These are phyloP conservation scores for Sclerospora graminicola DNA, from an alignment of 352 stramenopile species.

Conservation along the genomic window DNA sequence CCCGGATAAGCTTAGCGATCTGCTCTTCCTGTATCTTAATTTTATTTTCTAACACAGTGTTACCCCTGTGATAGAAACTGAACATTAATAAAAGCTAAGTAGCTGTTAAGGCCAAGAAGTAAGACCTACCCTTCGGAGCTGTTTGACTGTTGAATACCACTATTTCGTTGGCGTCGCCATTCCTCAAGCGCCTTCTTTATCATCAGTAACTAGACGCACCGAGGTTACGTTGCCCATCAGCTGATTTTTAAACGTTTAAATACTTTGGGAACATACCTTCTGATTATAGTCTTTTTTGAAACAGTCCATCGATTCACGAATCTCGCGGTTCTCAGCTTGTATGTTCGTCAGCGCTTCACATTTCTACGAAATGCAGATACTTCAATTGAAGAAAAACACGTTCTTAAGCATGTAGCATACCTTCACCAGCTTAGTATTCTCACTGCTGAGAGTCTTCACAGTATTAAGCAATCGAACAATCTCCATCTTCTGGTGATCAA, in stretches of 20 bases:
- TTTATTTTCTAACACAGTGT: slow-evolving; percentile 20
- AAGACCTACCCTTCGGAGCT: slow-evolving; percentile 9
- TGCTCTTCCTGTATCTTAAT: slow-evolving; percentile 42
- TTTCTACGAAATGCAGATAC: slow-evolving; percentile 31
- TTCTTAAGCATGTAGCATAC: slow-evolving; percentile 15
- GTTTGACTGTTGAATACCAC: slow-evolving; percentile 4
- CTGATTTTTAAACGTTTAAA: neutral
- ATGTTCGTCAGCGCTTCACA: slow-evolving; percentile 62
- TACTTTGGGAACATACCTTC: slow-evolving; percentile 34
- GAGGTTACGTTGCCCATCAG: neutral
- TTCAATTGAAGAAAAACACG: neutral
- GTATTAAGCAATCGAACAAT: slow-evolving; percentile 73
- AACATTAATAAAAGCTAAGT: slow-evolving; percentile 1
- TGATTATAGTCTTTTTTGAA: slow-evolving; percentile 85
- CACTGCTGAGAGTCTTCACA: slow-evolving; percentile 74
- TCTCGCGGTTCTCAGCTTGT: slow-evolving; percentile 63
- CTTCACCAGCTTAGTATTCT: slow-evolving; percentile 80
- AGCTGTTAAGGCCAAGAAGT: neutral
- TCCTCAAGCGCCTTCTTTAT: slow-evolving; percentile 86
- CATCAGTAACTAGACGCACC: slow-evolving; percentile 55
- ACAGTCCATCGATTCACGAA: slow-evolving; percentile 72
- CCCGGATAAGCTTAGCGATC: slow-evolving; percentile 46
- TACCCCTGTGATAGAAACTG: slow-evolving; percentile 6
- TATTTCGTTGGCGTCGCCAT: slow-evolving; percentile 61
- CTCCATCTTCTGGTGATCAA: slow-evolving; percentile 71